Evolutionary conservation across 345 rosid species (phyloP), one percentile per base, ranked within the genome.

Genomic region (Aquilaria sinensis): DNA sequence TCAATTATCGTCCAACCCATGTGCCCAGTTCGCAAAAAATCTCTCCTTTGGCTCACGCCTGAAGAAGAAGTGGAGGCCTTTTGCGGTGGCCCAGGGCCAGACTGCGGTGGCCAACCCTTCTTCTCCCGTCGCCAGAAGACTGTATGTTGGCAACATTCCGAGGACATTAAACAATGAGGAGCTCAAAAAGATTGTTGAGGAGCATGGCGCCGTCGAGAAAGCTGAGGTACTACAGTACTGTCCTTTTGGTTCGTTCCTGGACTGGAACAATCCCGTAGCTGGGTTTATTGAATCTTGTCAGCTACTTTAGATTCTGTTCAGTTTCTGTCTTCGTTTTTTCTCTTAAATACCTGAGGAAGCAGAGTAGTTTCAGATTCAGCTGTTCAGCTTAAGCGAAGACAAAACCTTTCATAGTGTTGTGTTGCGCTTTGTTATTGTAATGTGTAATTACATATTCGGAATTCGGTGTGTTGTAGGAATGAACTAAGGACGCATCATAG

Each of bases 61-160:
- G 9, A 66, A 61, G 12, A 63, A 48, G 32, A 75, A 75, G 61
- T 62, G 73, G 46, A 73, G 78, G 65, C 70, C 75, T 56, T 61
- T 50, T 8, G 85, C 79, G 0, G 81, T 76, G 16, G 89, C 87
- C 3, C 80, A 86, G 34, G 86, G 77, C 54, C 67, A 75, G 34
- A 68, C 75, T 23, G 48, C 3, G 10, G 70, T 69, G 32, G 83
- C 79, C 65, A 82, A 75, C 70, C 70, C 87, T 13, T 76, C 80
- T 34, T 70, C 85, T 0, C 87, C 70, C 73, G 78, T 83, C 4
- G 70, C 82, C 14, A 74, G 92, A 68, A 82, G 86, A 72, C 78
- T 90, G 33, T 90, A 84, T 64, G 33, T 88, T 41, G 90, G 96
- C 0, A 93, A 90, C 80, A 87, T 93, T 70, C 97, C 98, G 31